Evolutionary conservation across 225 moss, liverwort and hornwort species (phyloP).

Genomic region (Physcomitrellopsis africana): DNA sequence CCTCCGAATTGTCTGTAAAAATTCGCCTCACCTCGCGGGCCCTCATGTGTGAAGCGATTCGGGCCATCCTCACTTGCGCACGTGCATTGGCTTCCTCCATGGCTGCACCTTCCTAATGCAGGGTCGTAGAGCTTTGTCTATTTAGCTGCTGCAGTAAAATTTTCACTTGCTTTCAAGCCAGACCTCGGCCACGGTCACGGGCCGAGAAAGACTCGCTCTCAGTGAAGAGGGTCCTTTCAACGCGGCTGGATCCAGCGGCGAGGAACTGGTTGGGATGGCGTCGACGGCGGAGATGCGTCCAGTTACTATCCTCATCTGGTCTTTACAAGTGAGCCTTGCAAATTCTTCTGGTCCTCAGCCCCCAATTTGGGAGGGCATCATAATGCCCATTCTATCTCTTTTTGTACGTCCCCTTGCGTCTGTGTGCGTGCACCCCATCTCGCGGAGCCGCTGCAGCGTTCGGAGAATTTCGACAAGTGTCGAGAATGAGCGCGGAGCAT

Average conservation of each 20-base stretch:
- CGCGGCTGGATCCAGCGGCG: conserved; percentile 19
- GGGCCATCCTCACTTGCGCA: conserved; percentile 67
- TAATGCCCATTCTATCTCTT: conserved; percentile 28
- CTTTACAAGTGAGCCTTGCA: conserved; percentile 43
- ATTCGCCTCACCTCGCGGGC: conserved; percentile 26
- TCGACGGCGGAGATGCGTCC: conserved; percentile 26
- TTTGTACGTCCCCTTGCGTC: background rate
- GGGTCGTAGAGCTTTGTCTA: background rate
- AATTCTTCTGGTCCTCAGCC: conserved; percentile 32
- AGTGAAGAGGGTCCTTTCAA: background rate
- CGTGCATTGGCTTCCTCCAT: conserved; percentile 49
- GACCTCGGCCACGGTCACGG: too few relatives aligned
- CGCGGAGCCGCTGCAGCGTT: background rate
- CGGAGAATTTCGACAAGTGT: background rate
- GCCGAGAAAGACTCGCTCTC: too few relatives aligned
- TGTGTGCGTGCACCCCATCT: too few relatives aligned
- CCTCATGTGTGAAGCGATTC: conserved; percentile 84
- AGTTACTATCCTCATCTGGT: conserved; percentile 28
- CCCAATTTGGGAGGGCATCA: conserved; percentile 11
- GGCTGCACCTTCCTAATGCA: background rate
- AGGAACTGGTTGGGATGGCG: conserved; percentile 5
- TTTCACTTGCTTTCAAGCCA: background rate
- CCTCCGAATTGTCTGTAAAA: background rate
- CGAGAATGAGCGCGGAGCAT: too few relatives aligned
- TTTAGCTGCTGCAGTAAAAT: background rate